Evolutionary conservation across 768 basidiomycete species (phyloP).

Genomic region (Leccinum disarticulatum): DNA sequence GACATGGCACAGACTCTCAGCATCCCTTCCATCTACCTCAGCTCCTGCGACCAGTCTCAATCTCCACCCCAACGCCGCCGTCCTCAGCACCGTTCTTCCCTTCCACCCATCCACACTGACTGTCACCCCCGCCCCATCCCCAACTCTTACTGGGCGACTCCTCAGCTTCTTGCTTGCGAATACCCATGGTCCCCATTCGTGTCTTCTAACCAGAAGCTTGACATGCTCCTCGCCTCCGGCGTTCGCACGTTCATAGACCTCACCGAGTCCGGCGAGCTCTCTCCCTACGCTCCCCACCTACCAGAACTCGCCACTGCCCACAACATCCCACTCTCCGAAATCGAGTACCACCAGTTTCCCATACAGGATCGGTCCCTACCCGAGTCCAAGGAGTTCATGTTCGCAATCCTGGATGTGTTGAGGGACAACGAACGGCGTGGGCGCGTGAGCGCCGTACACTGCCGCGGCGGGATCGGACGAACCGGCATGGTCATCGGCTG

Average conservation of each 20-base stretch:
- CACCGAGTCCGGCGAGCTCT: constrained; percentile 77
- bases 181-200: constrained; percentile 72
- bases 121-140: constrained; percentile 59
- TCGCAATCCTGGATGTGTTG: constrained; percentile 56
- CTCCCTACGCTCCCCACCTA: constrained; percentile 61
- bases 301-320: constrained; percentile 51
- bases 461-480: constrained; percentile 75
- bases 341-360: constrained; percentile 79
- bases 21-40: constrained; percentile 15
- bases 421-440: constrained; percentile 58
- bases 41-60: not conserved
- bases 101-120: constrained; percentile 15
- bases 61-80: not conserved
- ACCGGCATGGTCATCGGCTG: constrained; percentile 66
- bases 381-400: constrained; percentile 56
- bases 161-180: constrained; percentile 72
- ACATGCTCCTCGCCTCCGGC: constrained; percentile 67
- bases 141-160: constrained; percentile 86
- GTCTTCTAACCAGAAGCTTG: constrained; percentile 61
- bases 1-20: constrained; percentile 2
- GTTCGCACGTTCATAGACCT: constrained; percentile 83
- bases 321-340: constrained; percentile 49
- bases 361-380: constrained; percentile 74
- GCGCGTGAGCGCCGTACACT: constrained; percentile 72
- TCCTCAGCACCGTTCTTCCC: constrained; percentile 21